Base-by-base conservation (phyloP, 2,329 filamentous ascomycete species). In the Cercospora zeae-maydis region DNA sequence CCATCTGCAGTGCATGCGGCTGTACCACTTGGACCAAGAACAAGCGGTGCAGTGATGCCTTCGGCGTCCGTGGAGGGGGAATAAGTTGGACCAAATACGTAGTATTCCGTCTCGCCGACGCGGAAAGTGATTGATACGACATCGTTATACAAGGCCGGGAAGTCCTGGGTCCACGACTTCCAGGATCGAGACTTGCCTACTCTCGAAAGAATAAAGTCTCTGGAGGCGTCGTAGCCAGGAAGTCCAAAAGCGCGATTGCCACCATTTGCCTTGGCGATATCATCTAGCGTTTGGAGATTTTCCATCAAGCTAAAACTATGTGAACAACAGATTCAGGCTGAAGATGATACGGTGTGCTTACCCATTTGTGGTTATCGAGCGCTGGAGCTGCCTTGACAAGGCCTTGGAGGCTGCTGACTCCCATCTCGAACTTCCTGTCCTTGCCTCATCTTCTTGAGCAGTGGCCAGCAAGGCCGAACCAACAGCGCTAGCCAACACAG, bases 1-100 rank as follows among this genome's bases (percentile, higher is more conserved):
- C 92, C 88, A 2, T 80, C 79, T 11, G 78, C 75, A 16, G 82
- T 73, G 74, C 89, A 92, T 51, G 89, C 89, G 7, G 84, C 75
- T 68, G 86, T 85, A 2, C 76, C 73, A 3, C 87, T 84, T 4
- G 86, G 78, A 5, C 86, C 78, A 76, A 79, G 33, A 70, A 70
- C 31, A 65, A 71, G 45, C 56, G 65, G 66, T 67, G 74, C 5
- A 66, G 67, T 69, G 76, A 62, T 51, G 16, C 60, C 60, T 19
- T 62, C 54, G 3, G 54, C 21, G 13, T 68, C 84, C 81, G 83
- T n/a, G 80, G 55, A 66, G 16, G 51, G 64, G 54, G 39, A 82
- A 64, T 87, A 75, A 36, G 76, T 81, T 75, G 89, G 89, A 77
- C 88, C 89, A 34, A 68, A 67, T 27, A 82, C 83, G 1, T 88